Percentiles rank a stretch among this genome's conserved stretches.
phyloP scores from a whole-genome alignment of 176 grass and related monocot species.

The Thinopyrum elongatum region DNA sequence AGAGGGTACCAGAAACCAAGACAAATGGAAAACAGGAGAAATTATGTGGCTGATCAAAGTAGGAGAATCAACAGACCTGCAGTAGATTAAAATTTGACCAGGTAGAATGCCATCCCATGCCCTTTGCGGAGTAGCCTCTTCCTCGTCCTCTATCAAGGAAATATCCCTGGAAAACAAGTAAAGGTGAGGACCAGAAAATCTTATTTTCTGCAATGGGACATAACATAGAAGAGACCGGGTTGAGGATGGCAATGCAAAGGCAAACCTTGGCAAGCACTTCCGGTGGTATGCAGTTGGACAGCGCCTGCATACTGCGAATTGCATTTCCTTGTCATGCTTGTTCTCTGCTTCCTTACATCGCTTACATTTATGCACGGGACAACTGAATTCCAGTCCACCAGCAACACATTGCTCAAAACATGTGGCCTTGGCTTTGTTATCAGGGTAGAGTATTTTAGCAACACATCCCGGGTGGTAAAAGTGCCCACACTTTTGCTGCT shows the following conservation, averaged over 20 bases:
- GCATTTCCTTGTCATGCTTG: constrained; percentile 35
- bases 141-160: constrained; percentile 24
- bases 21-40: not conserved
- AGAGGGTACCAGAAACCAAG: not conserved
- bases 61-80: constrained; percentile 48
- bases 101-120: constrained; percentile 67
- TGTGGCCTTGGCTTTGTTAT: constrained; percentile 2
- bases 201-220: not conserved
- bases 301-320: constrained; percentile 77
- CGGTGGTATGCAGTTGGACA: constrained; percentile 76
- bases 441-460: constrained; percentile 41
- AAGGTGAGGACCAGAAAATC: not conserved
- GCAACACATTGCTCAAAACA: constrained; percentile 36
- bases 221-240: not conserved
- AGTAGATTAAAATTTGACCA: constrained; percentile 69
- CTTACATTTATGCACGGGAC: constrained; percentile 67
- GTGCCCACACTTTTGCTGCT: constrained; percentile 52
- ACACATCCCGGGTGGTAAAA: constrained; percentile 83
- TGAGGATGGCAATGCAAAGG: not conserved
- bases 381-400: constrained; percentile 50
- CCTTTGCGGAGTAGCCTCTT: constrained; percentile 33
- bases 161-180: constrained; percentile 43
- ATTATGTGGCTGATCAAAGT: not conserved
- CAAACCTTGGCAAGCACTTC: constrained; percentile 79
- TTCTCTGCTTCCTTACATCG: constrained; percentile 47